These are phyloP conservation scores for Ascodesmis nigricans DNA, from an alignment of 495 filamentous ascomycete genomes.

Conservation along the genomic window DNA sequence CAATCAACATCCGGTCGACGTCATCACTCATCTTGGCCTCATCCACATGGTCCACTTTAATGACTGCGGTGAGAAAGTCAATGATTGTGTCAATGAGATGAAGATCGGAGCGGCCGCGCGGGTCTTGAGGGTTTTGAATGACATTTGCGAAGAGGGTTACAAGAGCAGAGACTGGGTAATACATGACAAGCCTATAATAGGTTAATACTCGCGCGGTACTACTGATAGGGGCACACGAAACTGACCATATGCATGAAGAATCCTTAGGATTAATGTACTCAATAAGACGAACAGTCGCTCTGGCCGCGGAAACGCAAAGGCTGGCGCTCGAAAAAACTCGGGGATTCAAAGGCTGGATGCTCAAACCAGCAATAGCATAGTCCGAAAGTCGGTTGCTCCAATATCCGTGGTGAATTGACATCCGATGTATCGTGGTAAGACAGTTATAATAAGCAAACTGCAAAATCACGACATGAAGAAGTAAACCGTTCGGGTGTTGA, in stretches of 20 bases:
- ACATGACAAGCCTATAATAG: constrained; percentile 60
- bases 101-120: constrained; percentile 67
- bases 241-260: constrained; percentile 85
- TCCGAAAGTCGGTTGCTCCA: constrained; percentile 92
- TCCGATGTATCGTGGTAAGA: constrained; percentile 89
- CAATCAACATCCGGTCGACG: constrained; percentile 75
- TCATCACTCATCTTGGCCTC: constrained; percentile 34
- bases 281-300: constrained; percentile 79
- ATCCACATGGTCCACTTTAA: constrained; percentile 48
- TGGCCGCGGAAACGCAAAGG: constrained; percentile 73
- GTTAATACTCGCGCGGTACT: background rate
- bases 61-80: constrained; percentile 46
- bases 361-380: constrained; percentile 82
- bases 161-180: constrained; percentile 88
- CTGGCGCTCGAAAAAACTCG: constrained; percentile 85
- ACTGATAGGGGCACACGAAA: too few species aligned
- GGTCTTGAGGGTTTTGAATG: constrained; percentile 82
- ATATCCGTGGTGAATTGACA: constrained; percentile 95
- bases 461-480: constrained; percentile 76
- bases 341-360: constrained; percentile 74
- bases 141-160: constrained; percentile 96
- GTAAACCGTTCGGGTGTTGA: constrained; percentile 55
- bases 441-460: constrained; percentile 98
- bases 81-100: constrained; percentile 83
- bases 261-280: constrained; percentile 93